phyloP scores from a whole-genome alignment of 2,329 filamentous ascomycete genomes.

The Phaeomoniella chlamydospora region DNA sequence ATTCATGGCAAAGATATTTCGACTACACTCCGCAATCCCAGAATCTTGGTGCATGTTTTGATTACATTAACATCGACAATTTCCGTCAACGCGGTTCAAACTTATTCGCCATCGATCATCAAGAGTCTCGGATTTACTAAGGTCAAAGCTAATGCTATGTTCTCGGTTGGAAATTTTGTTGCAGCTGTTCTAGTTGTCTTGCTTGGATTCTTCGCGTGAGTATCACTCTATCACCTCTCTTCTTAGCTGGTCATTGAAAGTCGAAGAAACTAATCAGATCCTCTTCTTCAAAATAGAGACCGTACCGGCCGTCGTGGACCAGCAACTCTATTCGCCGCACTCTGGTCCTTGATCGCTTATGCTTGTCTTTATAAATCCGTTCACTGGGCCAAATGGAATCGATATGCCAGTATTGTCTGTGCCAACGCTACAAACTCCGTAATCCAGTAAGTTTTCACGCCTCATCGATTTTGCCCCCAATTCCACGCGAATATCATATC shows the following conservation, averaged over 20 bases:
- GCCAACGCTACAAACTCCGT: neutral
- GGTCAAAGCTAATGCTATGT: slow-evolving; percentile 37
- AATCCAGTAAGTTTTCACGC: neutral
- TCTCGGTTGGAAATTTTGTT: slow-evolving; percentile 31
- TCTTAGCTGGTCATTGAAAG: too few species aligned
- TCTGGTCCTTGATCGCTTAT: neutral
- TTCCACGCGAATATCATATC: too few species aligned
- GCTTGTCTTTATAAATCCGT: neutral
- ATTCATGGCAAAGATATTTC: slow-evolving; percentile 21
- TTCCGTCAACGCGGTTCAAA: slow-evolving; percentile 33
- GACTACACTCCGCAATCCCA: slow-evolving; percentile 28
- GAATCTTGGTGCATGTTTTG: slow-evolving; percentile 37
- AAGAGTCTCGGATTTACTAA: slow-evolving; percentile 35
- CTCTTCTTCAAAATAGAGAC: neutral
- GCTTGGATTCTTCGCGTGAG: slow-evolving; percentile 10
- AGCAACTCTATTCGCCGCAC: neutral
- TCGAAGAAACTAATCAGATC: neutral
- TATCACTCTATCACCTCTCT: slow-evolving; percentile 1
- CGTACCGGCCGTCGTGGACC: neutral
- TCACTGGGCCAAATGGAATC: neutral
- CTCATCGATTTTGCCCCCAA: too few species aligned
- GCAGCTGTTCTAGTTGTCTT: slow-evolving; percentile 15
- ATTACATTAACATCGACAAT: slow-evolving; percentile 32
- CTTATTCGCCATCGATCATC: slow-evolving; percentile 41
- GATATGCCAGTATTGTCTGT: neutral